Base-by-base conservation (phyloP, 2,329 filamentous ascomycete genomes). In the Hypomyces rosellus region DNA sequence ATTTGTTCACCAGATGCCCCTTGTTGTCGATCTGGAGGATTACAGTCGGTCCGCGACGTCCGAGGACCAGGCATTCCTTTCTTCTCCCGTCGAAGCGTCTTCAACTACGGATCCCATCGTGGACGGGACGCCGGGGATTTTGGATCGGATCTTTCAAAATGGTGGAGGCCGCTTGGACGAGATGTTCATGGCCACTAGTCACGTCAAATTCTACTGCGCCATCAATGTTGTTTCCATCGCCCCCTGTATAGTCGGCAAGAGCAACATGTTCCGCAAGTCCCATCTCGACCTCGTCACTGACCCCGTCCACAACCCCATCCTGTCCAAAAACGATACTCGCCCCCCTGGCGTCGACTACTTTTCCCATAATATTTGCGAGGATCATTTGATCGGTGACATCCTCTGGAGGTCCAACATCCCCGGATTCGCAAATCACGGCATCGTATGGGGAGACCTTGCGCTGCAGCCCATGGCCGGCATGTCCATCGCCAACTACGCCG, bases 171-270 rank as follows among this genome's bases (percentile, higher is more conserved):
- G 90, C 1, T 76, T 99, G 0, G 93, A 99, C 65, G 93, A 99
- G 65, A 82, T 92, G 68, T 99, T 97, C 72, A 87, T 99, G 78
- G 85, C 89, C 1, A 93, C 90, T 0, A 83, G 89, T 0, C 93
- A 99, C 67, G 89, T 90, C 59, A 99, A 99, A 65, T 97, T 99
- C 75, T 99, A 99, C 72, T 86, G 86, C 8, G 93, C 92, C 54
- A 99, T 99, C 77, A 97, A 97, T 69, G 88, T 89, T 0, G 89
- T 96, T 14, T 79, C 87, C 3, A 72, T 97, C 47, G 93, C 93
- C 0, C 93, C 95, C 8, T 99, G 93, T 68, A 86, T 95, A 51
- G 86, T 97, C 18, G 93, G 93, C 46, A 99, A 99, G 72, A 95
- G 89, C 62, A 97, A 95, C 71, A 97, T 99, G 91, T 99, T 97